phyloP scores from a whole-genome alignment of 78 protist species.

The Acrasis kona region DNA sequence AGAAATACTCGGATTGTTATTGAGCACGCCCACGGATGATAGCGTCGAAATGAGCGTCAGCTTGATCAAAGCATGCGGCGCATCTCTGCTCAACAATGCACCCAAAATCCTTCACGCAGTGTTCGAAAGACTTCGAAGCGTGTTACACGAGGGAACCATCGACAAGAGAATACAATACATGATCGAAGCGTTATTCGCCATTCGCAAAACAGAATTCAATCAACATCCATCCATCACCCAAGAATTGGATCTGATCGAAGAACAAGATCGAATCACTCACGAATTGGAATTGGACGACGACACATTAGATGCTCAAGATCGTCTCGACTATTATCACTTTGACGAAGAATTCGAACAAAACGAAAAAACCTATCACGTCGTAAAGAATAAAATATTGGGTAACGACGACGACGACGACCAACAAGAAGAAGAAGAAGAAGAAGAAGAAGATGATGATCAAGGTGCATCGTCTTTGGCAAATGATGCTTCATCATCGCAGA shows the following conservation, averaged over 20 bases:
- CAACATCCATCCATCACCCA: constrained; percentile 51
- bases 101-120: constrained; percentile 35
- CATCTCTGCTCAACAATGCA: constrained; percentile 6
- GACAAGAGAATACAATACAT: constrained; percentile 78
- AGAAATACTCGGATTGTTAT: constrained; percentile 64
- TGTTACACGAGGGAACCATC: constrained; percentile 85
- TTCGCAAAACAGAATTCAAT: constrained; percentile 44
- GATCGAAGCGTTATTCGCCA: constrained; percentile 73
- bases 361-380: constrained; percentile 53
- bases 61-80: constrained; percentile 69
- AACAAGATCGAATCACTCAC: constrained; percentile 90
- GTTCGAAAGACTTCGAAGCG: constrained; percentile 68
- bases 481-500: no score
- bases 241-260: constrained; percentile 88
- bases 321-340: constrained; percentile 66
- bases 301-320: constrained; percentile 7
- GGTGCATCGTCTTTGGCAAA: no score
- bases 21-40: constrained; percentile 85
- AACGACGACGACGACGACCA: constrained; percentile 31
- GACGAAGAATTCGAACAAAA: constrained; percentile 75
- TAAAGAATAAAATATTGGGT: constrained; percentile 48
- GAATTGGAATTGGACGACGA: constrained; percentile 66
- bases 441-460: constrained; percentile 14
- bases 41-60: constrained; percentile 72
- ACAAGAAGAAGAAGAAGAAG: constrained; percentile 19